These are phyloP conservation scores for Suillus discolor DNA, from an alignment of 768 basidiomycete species.

Conservation along the genomic window DNA sequence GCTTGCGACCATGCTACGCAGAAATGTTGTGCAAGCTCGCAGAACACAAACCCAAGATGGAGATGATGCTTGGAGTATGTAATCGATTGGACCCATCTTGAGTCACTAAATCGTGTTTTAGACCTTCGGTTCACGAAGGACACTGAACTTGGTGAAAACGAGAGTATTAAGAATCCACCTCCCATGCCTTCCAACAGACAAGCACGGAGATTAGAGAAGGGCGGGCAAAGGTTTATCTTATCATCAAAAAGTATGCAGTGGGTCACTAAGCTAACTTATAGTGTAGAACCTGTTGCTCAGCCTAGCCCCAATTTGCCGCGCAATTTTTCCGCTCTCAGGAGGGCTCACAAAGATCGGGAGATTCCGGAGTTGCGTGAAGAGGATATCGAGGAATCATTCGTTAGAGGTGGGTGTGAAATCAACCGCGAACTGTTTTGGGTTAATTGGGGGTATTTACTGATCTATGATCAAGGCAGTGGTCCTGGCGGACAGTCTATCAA, in stretches of 20 bases:
- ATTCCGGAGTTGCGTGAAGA: slow-evolving; percentile 72
- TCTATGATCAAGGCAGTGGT: slow-evolving; percentile 64
- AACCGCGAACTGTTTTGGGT: slow-evolving; percentile 3
- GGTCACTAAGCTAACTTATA: slow-evolving; percentile 16
- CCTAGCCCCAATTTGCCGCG: slow-evolving; percentile 32
- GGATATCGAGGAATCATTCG: slow-evolving; percentile 87
- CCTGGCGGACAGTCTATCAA: slow-evolving; percentile 98
- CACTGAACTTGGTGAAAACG: slow-evolving; percentile 88
- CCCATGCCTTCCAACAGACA: slow-evolving; percentile 49
- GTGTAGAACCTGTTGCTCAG: slow-evolving; percentile 35
- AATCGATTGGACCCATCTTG: neutral
- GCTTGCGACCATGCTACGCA: slow-evolving; percentile 70
- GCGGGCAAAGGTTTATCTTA: slow-evolving; percentile 27
- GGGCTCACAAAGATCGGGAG: slow-evolving; percentile 61
- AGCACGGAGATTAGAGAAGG: slow-evolving; percentile 46
- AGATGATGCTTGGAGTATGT: slow-evolving; percentile 62
- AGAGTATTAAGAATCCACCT: slow-evolving; percentile 66
- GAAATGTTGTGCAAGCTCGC: slow-evolving; percentile 84
- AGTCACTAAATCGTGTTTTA: slow-evolving; percentile 29
- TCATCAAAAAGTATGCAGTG: neutral
- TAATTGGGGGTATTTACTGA: slow-evolving; percentile 10
- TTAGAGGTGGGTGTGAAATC: slow-evolving; percentile 61
- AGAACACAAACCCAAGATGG: slow-evolving; percentile 40
- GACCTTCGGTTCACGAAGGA: slow-evolving; percentile 74
- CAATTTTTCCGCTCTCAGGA: slow-evolving; percentile 73